Evolutionary conservation across 306 rosid species (phyloP).

Genomic region (Vigna trinervia): DNA sequence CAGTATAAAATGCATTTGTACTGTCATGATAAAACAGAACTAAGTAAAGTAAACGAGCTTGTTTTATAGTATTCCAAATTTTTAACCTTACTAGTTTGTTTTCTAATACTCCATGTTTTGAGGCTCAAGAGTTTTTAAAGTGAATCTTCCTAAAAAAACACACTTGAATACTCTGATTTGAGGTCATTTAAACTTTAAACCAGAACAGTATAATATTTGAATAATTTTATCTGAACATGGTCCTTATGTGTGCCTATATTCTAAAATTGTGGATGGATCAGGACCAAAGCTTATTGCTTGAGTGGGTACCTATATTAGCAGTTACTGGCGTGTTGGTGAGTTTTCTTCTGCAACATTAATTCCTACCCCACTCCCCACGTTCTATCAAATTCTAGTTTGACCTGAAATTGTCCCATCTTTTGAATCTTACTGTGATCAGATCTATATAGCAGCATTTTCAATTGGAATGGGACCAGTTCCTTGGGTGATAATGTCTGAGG

Average conservation of each 20-base stretch:
- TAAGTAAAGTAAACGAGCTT: no score
- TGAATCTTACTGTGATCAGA: constrained; percentile 51
- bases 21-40: no score
- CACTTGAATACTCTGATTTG: no score
- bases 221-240: not conserved
- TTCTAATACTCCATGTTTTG: no score
- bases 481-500: constrained; percentile 97
- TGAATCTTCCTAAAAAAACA: no score
- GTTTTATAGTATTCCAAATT: no score
- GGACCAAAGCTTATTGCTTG: constrained; percentile 53
- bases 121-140: no score
- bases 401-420: constrained; percentile 21
- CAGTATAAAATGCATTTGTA: not conserved
- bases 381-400: not conserved
- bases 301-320: constrained; percentile 56
- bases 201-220: not conserved
- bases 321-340: constrained; percentile 80
- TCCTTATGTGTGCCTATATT: not conserved
- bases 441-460: constrained; percentile 70
- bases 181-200: no score
- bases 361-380: no score
- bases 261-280: constrained; percentile 44
- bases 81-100: no score
- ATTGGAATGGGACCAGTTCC: constrained; percentile 88
- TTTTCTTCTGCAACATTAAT: constrained; percentile 15